These are phyloP conservation scores for Bimuria novae-zelandiae DNA, from an alignment of 2,329 filamentous ascomycete genomes.

Conservation along the genomic window DNA sequence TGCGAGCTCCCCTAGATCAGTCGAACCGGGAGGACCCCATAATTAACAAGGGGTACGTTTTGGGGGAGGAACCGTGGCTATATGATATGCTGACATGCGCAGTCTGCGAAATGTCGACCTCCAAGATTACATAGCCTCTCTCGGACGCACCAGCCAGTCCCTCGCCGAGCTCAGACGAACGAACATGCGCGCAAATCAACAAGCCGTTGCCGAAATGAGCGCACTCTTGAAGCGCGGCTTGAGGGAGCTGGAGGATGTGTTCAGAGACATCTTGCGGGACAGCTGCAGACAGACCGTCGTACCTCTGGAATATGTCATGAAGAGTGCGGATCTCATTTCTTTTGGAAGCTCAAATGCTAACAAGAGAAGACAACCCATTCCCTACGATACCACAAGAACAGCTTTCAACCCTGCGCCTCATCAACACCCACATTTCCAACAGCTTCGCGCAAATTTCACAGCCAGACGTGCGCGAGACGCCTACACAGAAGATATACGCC, in stretches of 20 bases:
- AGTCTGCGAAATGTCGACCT: conserved; percentile 82
- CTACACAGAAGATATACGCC: conserved; percentile 80
- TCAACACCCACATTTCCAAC: conserved; percentile 76
- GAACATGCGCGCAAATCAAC: conserved; percentile 91
- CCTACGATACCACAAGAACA: conserved; percentile 79
- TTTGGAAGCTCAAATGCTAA: conserved; percentile 13
- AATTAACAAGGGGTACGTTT: conserved; percentile 76
- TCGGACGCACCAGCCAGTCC: conserved; percentile 87
- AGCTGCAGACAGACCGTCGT: conserved; percentile 77
- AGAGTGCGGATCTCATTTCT: conserved; percentile 59
- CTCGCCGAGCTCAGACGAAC: conserved; percentile 82
- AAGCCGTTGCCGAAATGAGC: conserved; percentile 79
- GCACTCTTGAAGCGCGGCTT: conserved; percentile 79
- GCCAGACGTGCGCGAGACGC: conserved; percentile 60
- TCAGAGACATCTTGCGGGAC: conserved; percentile 77
- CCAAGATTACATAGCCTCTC: conserved; percentile 81
- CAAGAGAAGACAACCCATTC: conserved; percentile 66
- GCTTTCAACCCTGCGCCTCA: conserved; percentile 73
- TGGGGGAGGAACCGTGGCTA: conserved; percentile 18
- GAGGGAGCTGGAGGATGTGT: conserved; percentile 80
- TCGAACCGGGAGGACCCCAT: conserved; percentile 91
- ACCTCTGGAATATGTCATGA: conserved; percentile 89
- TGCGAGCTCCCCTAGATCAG: conserved; percentile 89
- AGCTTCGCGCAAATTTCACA: conserved; percentile 57
- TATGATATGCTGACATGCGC: conserved; percentile 15